Conservation (phyloP, 805 yeast species). For the Teunomyces stri region DNA sequence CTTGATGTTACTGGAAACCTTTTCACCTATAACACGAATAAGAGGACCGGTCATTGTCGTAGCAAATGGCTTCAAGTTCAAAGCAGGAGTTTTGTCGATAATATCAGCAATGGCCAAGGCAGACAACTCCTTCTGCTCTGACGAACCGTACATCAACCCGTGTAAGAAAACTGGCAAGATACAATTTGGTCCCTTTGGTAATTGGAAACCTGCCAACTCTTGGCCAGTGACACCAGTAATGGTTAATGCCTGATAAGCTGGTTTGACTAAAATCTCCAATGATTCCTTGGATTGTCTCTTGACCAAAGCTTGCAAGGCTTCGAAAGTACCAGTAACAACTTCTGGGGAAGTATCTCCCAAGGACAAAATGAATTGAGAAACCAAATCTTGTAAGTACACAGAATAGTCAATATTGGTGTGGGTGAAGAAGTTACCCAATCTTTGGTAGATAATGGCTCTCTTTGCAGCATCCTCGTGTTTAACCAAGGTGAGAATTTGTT, state of each 20-base stretch:
- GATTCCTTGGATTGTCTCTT: slow-evolving; percentile 72
- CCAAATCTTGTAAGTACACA: slow-evolving; percentile 71
- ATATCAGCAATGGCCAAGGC: slow-evolving; percentile 89
- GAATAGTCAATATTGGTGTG: slow-evolving; percentile 66
- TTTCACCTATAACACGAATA: slow-evolving; percentile 96
- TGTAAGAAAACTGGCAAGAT: slow-evolving; percentile 88
- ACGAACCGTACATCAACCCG: slow-evolving; percentile 91
- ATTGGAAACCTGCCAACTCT: slow-evolving; percentile 69
- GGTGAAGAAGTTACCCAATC: slow-evolving; percentile 70
- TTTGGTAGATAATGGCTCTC: slow-evolving; percentile 61
- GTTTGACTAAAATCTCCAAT: slow-evolving; percentile 72
- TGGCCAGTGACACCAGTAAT: slow-evolving; percentile 60
- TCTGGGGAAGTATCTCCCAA: slow-evolving; percentile 66
- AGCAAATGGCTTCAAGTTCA: slow-evolving; percentile 78
- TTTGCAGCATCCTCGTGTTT: slow-evolving; percentile 70
- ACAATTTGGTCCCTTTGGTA: slow-evolving; percentile 84
- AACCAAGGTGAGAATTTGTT: slow-evolving; percentile 70
- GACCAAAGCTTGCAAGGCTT: slow-evolving; percentile 63
- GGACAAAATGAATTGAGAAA: slow-evolving; percentile 63
- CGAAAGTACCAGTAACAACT: slow-evolving; percentile 64
- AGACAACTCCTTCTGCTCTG: slow-evolving; percentile 77
- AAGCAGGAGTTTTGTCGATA: slow-evolving; percentile 82
- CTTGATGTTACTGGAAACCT: slow-evolving; percentile 87
- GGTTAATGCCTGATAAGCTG: slow-evolving; percentile 73
- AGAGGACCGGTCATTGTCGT: slow-evolving; percentile 95